phyloP scores from a whole-genome alignment of 2,329 filamentous ascomycete genomes.

The Hortaea werneckii region DNA sequence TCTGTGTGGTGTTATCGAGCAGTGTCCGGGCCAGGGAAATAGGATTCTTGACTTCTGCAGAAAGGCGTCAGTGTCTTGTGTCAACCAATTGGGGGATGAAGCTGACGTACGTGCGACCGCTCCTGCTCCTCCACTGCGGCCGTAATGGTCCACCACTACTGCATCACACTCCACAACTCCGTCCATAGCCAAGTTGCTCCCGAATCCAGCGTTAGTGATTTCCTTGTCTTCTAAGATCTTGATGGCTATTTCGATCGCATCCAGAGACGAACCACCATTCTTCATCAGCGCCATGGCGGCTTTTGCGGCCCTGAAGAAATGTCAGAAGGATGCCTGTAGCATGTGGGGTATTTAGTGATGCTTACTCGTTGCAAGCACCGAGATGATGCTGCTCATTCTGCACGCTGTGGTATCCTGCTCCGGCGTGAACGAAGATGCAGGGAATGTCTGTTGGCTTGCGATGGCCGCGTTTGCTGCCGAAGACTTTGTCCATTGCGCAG shows the following conservation, averaged over 20 bases:
- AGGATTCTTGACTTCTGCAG: constrained; percentile 77
- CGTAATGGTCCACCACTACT: constrained; percentile 80
- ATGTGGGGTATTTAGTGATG: constrained; percentile 9
- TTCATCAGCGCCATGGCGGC: constrained; percentile 73
- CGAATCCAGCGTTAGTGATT: constrained; percentile 93
- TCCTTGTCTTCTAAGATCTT: constrained; percentile 83
- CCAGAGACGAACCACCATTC: constrained; percentile 67
- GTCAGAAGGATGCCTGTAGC: constrained; percentile 10
- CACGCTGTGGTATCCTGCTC: constrained; percentile 84
- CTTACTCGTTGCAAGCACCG: constrained; percentile 78
- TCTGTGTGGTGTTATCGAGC: constrained; percentile 63
- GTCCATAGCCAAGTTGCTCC: constrained; percentile 86
- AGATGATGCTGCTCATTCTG: constrained; percentile 80
- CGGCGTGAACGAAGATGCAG: constrained; percentile 91
- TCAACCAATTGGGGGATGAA: not conserved
- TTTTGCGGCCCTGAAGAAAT: constrained; percentile 59
- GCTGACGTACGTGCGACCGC: constrained; percentile 68
- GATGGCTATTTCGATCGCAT: constrained; percentile 84
- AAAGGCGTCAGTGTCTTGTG: constrained; percentile 8
- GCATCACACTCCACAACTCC: constrained; percentile 92
- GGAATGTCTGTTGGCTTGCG: constrained; percentile 41
- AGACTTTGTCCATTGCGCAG: constrained; percentile 22
- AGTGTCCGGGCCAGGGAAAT: constrained; percentile 78
- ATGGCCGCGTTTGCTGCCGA: constrained; percentile 24
- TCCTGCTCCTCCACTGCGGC: constrained; percentile 85